Evolutionary conservation across 192 early-diverging fungal species (phyloP), one percentile per base, ranked within the genome.

Genomic region (Coemansia sp.): DNA sequence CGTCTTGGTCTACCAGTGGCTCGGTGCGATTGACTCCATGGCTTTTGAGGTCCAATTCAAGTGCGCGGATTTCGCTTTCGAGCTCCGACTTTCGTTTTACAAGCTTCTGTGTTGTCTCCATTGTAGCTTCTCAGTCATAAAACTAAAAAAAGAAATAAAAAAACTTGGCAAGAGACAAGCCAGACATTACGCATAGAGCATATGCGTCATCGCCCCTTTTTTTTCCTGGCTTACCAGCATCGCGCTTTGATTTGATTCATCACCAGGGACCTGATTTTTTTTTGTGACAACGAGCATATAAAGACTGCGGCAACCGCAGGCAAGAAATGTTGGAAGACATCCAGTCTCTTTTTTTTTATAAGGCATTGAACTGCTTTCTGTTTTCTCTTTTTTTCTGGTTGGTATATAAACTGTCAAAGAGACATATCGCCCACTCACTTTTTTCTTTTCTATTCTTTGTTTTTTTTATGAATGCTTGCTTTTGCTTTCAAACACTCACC

Each of bases 1-100:
- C 89, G 0, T 86, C 78, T 1, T 51, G 1, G 61, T 89, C 88
- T 2, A 89, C 74, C 38, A 92, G 82, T 7, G 81, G 59, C 12
- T 77, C 80, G 10, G 71, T 82, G 61, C 87, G 76, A 42, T 75
- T 83, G 12, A 83, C 82, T 29, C 77, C 76, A 25, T 87, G 83
- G 64, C 34, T 28, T 2, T 34, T 34, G 4, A 72, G 70, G n/a
- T 75, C 49, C 0, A 30, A 31, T 20, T 76, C 78, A 4, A 81
- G 67, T 5, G 61, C 48, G 48, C 66, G 63, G 28, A 81, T 64
- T 63, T 76, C 70, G 49, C 28, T 67, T 60, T 81, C 78, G 4
- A 81, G 70, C 20, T 20, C 52, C 8, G 50, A 50, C 64, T 72
- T 81, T 48, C 69, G 69, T 25, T 68, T 66, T 33, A 81, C 28